Evolutionary conservation across 768 basidiomycete species (phyloP), one percentile per base, ranked within the genome.

Genomic region (Rhizopogon vulgaris): DNA sequence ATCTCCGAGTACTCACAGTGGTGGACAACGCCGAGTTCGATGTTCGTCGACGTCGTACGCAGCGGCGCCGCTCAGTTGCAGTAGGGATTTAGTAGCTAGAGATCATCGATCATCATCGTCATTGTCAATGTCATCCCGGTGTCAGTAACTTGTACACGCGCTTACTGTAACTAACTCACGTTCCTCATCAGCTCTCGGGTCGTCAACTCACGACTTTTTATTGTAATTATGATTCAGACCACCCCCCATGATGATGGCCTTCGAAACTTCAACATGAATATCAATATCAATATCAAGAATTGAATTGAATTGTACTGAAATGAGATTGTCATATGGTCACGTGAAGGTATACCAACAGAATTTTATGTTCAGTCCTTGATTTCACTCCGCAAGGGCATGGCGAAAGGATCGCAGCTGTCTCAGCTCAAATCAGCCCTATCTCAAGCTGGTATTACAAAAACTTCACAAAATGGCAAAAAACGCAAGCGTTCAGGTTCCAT

Each of bases 371-470:
- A 8, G 8, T 6, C 8, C 3, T 41, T 41, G n/a, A 30, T 45
- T 30, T 11, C 17, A 12, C 6, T 12, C 10, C 17, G 10, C 41
- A 7, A 45, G 22, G 42, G 28, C 50, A 89, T 88, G 86, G 81
- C 77, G 40, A 91, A 87, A 63, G 86, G 87, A 57, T 96, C 94
- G 0, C 95, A 97, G 69, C 79, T 98, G 18, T 74, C 83, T 27
- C 94, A 97, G 71, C 85, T 97, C 56, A 96, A 95, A 64, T 76
- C 84, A 7, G 90, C 91, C 9, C 76, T 97, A 38, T 78, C 80
- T 1, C 77, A 85, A 38, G 87, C 89, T 1, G 95, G 94, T 0
- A 70, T 96, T n/a, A 78, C 78, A 11, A 79, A 83, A 11, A 72
- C 77, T 17, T 74, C 76, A 18, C 70, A 79, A 51, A 71, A 75